Evolutionary conservation across 345 rosid species (phyloP).

Genomic region (Populus deltoides): DNA sequence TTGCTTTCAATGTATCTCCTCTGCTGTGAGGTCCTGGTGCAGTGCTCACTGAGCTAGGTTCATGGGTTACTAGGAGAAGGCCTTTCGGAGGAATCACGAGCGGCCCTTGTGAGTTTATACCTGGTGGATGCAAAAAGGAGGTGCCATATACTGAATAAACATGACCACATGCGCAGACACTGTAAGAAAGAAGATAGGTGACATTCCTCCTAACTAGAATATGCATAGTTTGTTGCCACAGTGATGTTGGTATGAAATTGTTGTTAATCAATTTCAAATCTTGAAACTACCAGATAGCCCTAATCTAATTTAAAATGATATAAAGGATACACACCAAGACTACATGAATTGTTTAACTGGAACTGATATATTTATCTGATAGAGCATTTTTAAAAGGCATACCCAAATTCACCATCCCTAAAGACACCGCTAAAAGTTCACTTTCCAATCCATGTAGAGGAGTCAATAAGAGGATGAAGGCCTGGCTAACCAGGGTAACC

Average conservation of each 20-base stretch:
- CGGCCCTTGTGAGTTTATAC: slow-evolving; percentile 43
- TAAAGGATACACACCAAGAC: not conserved
- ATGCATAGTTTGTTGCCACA: not conserved
- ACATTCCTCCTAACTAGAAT: not conserved
- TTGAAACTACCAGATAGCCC: not conserved
- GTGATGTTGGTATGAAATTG: not conserved
- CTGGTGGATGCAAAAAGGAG: slow-evolving; percentile 31
- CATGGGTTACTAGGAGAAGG: slow-evolving; percentile 65
- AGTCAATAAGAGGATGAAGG: not conserved
- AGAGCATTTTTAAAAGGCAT: not conserved
- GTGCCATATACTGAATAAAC: slow-evolving; percentile 7
- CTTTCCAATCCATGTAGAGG: not conserved
- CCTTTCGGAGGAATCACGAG: slow-evolving; percentile 62
- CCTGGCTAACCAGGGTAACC: not conserved
- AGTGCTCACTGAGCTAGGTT: slow-evolving; percentile 61
- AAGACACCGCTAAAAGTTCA: not conserved
- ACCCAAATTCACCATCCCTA: not conserved
- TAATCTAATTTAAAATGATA: not conserved
- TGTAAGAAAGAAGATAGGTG: not conserved
- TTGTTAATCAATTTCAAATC: not conserved
- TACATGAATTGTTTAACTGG: not conserved
- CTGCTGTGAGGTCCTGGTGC: slow-evolving; percentile 85
- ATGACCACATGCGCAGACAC: not conserved
- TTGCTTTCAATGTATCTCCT: slow-evolving; percentile 70
- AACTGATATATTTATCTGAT: not conserved